A percentile compares a stretch with the other conserved stretches of the same genome.
Conservation (phyloP, 2,329 filamentous ascomycete species). For the Cladobotryum protrusum region DNA sequence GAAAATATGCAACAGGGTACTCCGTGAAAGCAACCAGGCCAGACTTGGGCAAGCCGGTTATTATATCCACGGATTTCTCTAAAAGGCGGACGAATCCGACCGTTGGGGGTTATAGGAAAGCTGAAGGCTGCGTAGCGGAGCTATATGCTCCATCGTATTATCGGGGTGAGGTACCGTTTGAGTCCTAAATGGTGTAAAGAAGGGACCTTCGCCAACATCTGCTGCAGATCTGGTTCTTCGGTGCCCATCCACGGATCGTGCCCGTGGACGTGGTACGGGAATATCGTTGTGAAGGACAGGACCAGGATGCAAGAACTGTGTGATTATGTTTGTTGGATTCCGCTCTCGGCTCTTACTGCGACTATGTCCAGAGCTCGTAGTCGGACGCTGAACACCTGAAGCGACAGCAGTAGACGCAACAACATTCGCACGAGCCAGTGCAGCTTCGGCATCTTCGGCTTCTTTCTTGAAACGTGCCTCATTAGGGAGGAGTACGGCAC, state of each 20-base stretch:
- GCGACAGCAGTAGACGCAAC: conserved; percentile 26
- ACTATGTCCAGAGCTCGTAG: conserved; percentile 22
- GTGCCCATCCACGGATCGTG: conserved; percentile 13
- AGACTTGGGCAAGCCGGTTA: background rate
- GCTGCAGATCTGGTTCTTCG: conserved; percentile 23
- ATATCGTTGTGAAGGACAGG: conserved; percentile 31
- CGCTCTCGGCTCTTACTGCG: conserved; percentile 34
- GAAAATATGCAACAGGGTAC: no score
- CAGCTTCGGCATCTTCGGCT: conserved; percentile 40
- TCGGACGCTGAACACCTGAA: conserved; percentile 24
- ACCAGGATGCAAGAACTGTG: conserved; percentile 43
- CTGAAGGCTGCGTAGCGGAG: conserved; percentile 19
- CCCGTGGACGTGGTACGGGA: conserved; percentile 13
- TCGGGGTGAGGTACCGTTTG: conserved; percentile 22
- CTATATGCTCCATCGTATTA: conserved; percentile 22
- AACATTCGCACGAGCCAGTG: conserved; percentile 32
- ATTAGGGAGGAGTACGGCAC: conserved; percentile 54
- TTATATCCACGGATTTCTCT: conserved; percentile 15
- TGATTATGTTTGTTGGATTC: conserved; percentile 37
- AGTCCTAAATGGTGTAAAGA: conserved; percentile 10
- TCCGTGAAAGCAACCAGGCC: no score
- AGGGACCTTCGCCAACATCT: conserved; percentile 11
- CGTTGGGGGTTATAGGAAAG: conserved; percentile 19
- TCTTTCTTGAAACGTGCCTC: conserved; percentile 50
- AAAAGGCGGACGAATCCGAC: conserved; percentile 21